phyloP scores from a whole-genome alignment of 306 rosid species.

The Cicer judaicum region DNA sequence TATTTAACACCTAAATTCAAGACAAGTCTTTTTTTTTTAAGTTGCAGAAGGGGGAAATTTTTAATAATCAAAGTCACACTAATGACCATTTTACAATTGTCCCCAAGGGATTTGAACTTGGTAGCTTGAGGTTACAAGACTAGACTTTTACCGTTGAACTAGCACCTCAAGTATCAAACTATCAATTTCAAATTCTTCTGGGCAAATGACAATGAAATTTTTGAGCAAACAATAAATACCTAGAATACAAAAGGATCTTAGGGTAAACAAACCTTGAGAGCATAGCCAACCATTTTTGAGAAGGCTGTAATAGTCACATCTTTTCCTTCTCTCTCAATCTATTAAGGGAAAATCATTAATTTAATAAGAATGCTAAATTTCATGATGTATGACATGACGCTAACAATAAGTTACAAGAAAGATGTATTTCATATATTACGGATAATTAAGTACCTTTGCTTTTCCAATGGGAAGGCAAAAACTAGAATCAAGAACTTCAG shows the following conservation, averaged over 20 bases:
- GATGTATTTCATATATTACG: constrained; percentile 26
- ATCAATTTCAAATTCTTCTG: constrained; percentile 26
- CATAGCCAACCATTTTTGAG: constrained; percentile 95
- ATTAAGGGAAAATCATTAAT: constrained; percentile 38
- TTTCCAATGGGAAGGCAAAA: constrained; percentile 96
- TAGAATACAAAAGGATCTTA: constrained; percentile 33
- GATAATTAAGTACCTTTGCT: constrained; percentile 78
- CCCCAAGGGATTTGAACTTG: too few relatives aligned
- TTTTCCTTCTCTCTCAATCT: constrained; percentile 98
- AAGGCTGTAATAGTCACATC: constrained; percentile 96
- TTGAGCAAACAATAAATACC: constrained; percentile 27
- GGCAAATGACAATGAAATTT: constrained; percentile 30
- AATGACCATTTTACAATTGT: too few relatives aligned
- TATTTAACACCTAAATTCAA: constrained; percentile 35
- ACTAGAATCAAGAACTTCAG: constrained; percentile 96
- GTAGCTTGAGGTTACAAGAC: too few relatives aligned
- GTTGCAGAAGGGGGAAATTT: too few relatives aligned
- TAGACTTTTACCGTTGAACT: too few relatives aligned
- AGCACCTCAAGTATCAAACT: background rate
- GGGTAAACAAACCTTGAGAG: constrained; percentile 77
- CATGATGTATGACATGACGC: constrained; percentile 23
- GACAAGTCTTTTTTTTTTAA: background rate
- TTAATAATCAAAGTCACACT: too few relatives aligned
- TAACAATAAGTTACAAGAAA: constrained; percentile 32
- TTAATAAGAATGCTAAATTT: constrained; percentile 6